phyloP scores from a whole-genome alignment of 108 stramenopile species.

The Nitzschia putrida region DNA sequence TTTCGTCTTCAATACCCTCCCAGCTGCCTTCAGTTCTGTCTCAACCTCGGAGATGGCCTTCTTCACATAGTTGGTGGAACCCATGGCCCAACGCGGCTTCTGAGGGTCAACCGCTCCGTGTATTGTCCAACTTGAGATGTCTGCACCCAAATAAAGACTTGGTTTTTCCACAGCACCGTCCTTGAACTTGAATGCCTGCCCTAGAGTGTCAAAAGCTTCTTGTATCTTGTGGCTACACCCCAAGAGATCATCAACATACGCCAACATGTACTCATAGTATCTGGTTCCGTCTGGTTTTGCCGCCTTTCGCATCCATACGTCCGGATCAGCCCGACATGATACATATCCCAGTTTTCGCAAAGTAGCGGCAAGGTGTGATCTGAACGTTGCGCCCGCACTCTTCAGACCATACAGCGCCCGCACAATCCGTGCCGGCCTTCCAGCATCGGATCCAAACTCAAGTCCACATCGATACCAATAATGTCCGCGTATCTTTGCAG shows the following conservation, averaged over 20 bases:
- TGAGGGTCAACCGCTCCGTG: background rate
- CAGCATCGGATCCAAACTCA: conserved; percentile 45
- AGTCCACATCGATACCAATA: conserved; percentile 26
- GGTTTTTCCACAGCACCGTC: conserved; percentile 13
- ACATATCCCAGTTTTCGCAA: background rate
- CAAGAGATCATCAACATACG: conserved; percentile 31
- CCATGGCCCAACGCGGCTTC: background rate
- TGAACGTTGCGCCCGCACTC: conserved; percentile 19
- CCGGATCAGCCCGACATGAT: conserved; percentile 31
- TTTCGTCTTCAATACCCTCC: background rate
- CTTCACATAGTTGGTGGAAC: background rate
- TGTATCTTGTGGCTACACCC: conserved; percentile 7
- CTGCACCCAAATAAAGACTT: conserved; percentile 21
- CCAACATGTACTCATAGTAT: conserved; percentile 45
- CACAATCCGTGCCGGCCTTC: conserved; percentile 34
- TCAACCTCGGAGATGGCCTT: conserved; percentile 11
- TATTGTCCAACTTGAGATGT: background rate
- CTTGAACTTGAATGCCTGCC: conserved; percentile 13
- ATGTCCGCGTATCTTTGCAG: conserved; percentile 28
- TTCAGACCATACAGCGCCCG: conserved; percentile 50
- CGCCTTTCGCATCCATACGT: conserved; percentile 29
- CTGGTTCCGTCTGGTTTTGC: background rate
- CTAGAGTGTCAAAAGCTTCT: conserved; percentile 6
- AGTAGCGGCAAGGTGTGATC: conserved; percentile 12
- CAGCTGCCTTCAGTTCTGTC: conserved; percentile 4